Evolutionary conservation across 83 land plant species (phyloP).

Genomic region (Diphasiastrum complanatum): DNA sequence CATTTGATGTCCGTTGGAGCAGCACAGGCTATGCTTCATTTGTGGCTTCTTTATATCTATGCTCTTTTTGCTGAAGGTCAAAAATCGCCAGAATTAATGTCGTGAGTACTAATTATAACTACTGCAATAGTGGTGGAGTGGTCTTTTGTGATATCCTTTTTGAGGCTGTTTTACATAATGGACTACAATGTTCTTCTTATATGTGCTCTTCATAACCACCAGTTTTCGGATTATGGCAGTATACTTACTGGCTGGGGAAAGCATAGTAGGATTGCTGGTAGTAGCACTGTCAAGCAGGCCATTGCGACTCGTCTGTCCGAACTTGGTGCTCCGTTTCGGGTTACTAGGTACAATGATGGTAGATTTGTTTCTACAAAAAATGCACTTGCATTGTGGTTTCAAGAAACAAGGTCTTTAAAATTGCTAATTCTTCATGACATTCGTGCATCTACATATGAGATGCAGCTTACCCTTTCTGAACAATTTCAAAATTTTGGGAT

Average conservation of each 20-base stretch:
- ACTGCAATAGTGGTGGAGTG: not conserved
- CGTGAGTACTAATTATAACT: conserved; percentile 33
- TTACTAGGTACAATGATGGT: conserved; percentile 68
- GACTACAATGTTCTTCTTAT: not conserved
- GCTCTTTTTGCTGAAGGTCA: conserved; percentile 68
- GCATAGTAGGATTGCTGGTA: conserved; percentile 92
- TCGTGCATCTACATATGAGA: conserved; percentile 19
- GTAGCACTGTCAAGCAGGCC: conserved; percentile 65
- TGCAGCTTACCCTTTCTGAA: too few relatives aligned
- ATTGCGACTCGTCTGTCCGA: conserved; percentile 57
- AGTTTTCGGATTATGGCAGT: conserved; percentile 44
- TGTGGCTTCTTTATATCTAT: conserved; percentile 78
- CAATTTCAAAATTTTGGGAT: too few relatives aligned
- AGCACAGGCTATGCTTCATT: conserved; percentile 91
- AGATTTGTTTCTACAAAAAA: conserved; percentile 71
- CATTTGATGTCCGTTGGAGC: conserved; percentile 98
- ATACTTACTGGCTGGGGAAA: conserved; percentile 99
- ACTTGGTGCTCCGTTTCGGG: conserved; percentile 80
- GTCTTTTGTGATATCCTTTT: not conserved
- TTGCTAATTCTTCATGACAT: conserved; percentile 69
- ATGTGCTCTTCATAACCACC: not conserved
- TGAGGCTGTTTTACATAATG: not conserved
- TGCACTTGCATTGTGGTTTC: conserved; percentile 64
- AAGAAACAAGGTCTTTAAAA: conserved; percentile 52
- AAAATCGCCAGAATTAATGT: conserved; percentile 61